Base-by-base conservation (phyloP, 2,329 filamentous ascomycete genomes). In the Hypoxylon sp. region DNA sequence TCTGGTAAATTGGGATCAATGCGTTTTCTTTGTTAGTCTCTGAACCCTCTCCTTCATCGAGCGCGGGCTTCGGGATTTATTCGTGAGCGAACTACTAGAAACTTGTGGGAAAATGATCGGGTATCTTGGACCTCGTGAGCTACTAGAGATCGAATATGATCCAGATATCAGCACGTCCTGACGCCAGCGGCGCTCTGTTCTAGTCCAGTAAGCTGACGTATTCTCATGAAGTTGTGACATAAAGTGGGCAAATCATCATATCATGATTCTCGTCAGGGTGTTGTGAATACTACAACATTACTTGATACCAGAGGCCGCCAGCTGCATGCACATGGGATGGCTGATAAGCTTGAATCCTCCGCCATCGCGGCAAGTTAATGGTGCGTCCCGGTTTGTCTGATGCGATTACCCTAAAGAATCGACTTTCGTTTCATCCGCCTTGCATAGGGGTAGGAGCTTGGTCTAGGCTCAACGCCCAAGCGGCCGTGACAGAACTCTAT, bases 281-380 rank as follows among this genome's bases (percentile, higher is more conserved):
- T 22, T 22, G 17, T 10, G 40, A 7, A 20, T 27, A 27, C 11
- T 59, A 7, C 30, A 53, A 46, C 2, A 50, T 33, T 37, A 55
- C 46, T 44, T 61, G 37, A 40, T 49, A 37, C 57, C 7, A 33
- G 62, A 64, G 62, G 66, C 62, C 58, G 50, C 62, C 56, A 13
- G 31, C 42, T 22, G 46, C 35, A 64, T 56, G 57, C 63, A 61
- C 42, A 61, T 42, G 58, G 55, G 44, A 30, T 49, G 35, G 42
- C 35, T 54, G 50, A 69, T 67, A 69, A 67, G 63, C 66, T 67
- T 66, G 60, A 65, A 71, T 69, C 66, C 42, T 67, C 60, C 44
- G 27, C 55, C 33, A 50, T 59, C 35, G 42, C 49, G 40, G 17
- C 40, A 51, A 30, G 51, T 56, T 49, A 50, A 50, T 33, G 53